Evolutionary conservation across 129 eudicot species (phyloP).

Genomic region (Pulicaria dysenterica): DNA sequence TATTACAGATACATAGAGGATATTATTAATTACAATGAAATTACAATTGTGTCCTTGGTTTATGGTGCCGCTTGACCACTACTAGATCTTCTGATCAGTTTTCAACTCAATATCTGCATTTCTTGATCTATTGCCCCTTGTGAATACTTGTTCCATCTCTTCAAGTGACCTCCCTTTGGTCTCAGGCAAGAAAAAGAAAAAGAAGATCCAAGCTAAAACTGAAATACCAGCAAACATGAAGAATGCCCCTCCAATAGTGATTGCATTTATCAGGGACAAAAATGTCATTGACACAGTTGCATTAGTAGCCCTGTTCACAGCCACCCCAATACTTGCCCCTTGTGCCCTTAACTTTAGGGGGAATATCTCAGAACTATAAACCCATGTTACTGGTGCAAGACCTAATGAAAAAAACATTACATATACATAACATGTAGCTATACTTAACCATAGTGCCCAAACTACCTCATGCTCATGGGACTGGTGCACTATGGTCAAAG

Average conservation of each 20-base stretch:
- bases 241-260: slow-evolving; percentile 80
- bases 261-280: slow-evolving; percentile 53
- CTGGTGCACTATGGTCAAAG: slow-evolving; percentile 58
- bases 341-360: slow-evolving; percentile 73
- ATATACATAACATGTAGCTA: slow-evolving; percentile 43
- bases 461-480: slow-evolving; percentile 30
- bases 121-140: slow-evolving; percentile 28
- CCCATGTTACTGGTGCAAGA: slow-evolving; percentile 78
- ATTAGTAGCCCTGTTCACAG: slow-evolving; percentile 74
- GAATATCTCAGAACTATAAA: slow-evolving; percentile 77
- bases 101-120: slow-evolving; percentile 33
- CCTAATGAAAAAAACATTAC: slow-evolving; percentile 70
- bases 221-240: slow-evolving; percentile 72
- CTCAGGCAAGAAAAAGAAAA: slow-evolving; percentile 79
- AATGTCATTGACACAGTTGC: slow-evolving; percentile 79
- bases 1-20: background rate
- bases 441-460: slow-evolving; percentile 68
- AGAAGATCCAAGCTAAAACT: slow-evolving; percentile 68
- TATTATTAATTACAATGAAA: background rate
- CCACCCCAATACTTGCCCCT: slow-evolving; percentile 78
- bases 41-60: slow-evolving; percentile 9
- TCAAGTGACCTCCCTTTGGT: slow-evolving; percentile 76
- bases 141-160: slow-evolving; percentile 68
- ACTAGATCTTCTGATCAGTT: too few relatives aligned
- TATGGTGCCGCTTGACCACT: background rate